phyloP scores from a whole-genome alignment of 1,284 basidiomycete genomes.

The Ceratobasidium sp. region DNA sequence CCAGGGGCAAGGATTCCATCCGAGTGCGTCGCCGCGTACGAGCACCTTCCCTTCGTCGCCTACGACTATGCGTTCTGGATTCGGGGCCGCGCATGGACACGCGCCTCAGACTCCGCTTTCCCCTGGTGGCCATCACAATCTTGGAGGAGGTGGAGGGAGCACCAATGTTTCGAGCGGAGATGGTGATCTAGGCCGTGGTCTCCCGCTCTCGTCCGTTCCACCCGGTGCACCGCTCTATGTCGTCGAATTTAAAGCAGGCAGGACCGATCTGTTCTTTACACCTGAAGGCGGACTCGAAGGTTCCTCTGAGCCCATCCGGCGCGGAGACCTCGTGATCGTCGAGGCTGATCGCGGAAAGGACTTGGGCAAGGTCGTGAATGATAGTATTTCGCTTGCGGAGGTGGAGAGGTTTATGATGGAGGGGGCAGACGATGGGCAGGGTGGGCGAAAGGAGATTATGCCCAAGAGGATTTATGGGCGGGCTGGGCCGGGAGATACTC shows the following conservation, averaged over 20 bases:
- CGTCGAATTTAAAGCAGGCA: constrained; percentile 96
- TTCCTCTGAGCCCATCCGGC: constrained; percentile 68
- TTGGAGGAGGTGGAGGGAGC: too few species aligned
- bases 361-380: constrained; percentile 90
- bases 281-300: constrained; percentile 68
- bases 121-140: constrained; percentile 56
- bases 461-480: constrained; percentile 97
- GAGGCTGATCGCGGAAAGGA: constrained; percentile 97
- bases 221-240: constrained; percentile 92
- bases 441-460: constrained; percentile 85
- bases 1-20: neutral
- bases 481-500: constrained; percentile 85
- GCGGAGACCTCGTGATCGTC: constrained; percentile 94
- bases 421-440: constrained; percentile 64
- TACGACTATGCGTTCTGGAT: constrained; percentile 52
- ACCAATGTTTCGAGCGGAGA: neutral
- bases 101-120: constrained; percentile 43
- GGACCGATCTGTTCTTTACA: constrained; percentile 94
- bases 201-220: constrained; percentile 87
- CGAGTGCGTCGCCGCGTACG: constrained; percentile 49
- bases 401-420: constrained; percentile 90
- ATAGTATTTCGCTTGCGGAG: constrained; percentile 90
- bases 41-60: constrained; percentile 52
- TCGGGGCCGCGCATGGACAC: constrained; percentile 3
- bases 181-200: constrained; percentile 86